Base-by-base conservation (phyloP, 2,329 filamentous ascomycete species). In the Apiospora hydei region DNA sequence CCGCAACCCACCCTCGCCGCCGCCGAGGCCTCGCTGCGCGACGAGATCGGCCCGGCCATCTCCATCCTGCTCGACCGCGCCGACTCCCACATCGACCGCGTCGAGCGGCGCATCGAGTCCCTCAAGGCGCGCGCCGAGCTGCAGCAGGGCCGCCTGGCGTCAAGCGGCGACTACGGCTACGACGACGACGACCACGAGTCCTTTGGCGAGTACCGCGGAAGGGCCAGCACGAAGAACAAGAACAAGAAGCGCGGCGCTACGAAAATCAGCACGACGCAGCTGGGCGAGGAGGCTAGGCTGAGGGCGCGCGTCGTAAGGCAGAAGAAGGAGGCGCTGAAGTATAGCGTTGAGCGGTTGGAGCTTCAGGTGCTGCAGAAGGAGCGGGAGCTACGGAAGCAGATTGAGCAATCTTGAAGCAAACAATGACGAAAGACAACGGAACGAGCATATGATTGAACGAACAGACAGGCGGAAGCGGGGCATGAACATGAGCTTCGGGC, bases 21-120 rank as follows among this genome's bases (percentile, higher is more conserved):
- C 74, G 95, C 95, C 44, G 95, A 98, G 82, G 88, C 93, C 76
- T 92, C 94, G 5, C 90, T 98, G 24, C 92, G 95, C 77, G 93
- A 94, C 78, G 95, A 97, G 80, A 96, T 98, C 76, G 92, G 92
- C n/a, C 95, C 95, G 11, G 95, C 94, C 81, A 93, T 97, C 75
- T 86, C 91, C 43, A 89, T 91, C 72, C 89, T 98, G 2, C 90
- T 98, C 69, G 89, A 91, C 74, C 92, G 95, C 76, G 94, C 95
- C n/a, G 91, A 94, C 76, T 91, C 92, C 74, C 92, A 97, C 78
- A 88, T 97, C 51, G 94, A 95, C 77, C 93, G 94, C 72, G 90
- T 96, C 57, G 93, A 93, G 70, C 90, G 95, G 8, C 92, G 94
- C 75, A 94, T 97, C 81, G 92, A 97, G 79, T 92, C 92, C 0